Base-by-base conservation (phyloP, 2,329 filamentous ascomycete species). In the Talaromyces sp. region DNA sequence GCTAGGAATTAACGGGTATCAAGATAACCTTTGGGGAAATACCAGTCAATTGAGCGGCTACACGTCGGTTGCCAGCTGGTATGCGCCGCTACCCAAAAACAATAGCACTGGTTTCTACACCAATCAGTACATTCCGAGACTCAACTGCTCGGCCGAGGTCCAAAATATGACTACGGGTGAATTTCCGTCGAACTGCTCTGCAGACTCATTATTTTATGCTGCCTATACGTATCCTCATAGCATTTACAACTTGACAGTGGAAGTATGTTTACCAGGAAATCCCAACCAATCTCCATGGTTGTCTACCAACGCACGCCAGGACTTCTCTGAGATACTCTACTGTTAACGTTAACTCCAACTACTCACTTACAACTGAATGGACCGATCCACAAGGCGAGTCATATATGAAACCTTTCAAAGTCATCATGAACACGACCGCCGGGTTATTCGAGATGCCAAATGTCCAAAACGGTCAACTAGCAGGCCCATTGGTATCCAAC, bases 381-480 rank as follows among this genome's bases (percentile, higher is more conserved):
- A 9, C n/a, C 14, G 47, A 27, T 16, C 2, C 6, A 27, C 11
- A 22, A 8, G 1, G 1, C 19, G n/a, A 57, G 14, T 19, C 14
- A 16, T 10, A 7, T 22, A 16, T 52, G 16, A 39, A 16, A 13
- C 14, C 69, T 14, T 72, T 69, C 64, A 66, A 69, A 50, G 62
- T 75, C 14, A 72, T 66, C 0, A 54, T 75, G 19, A 66, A 70
- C 33, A 76, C 73, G 11, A 76, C 73, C 7, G 69, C 70, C 9
- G 74, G 74, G 1, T 75, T 73, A 47, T 77, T 77, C 60, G 73
- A 75, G 67, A 63, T 75, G 10, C 74, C 74, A 10, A 75, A 71
- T 58, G 70, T 73, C 63, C 66, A 69, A 62, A 76, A 75, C 43
- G 65, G 66, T 16, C 64, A 66, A 3, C 37, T 52, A 31, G 45